phyloP scores from a whole-genome alignment of 805 yeast genomes.

The Candida silvatica region DNA sequence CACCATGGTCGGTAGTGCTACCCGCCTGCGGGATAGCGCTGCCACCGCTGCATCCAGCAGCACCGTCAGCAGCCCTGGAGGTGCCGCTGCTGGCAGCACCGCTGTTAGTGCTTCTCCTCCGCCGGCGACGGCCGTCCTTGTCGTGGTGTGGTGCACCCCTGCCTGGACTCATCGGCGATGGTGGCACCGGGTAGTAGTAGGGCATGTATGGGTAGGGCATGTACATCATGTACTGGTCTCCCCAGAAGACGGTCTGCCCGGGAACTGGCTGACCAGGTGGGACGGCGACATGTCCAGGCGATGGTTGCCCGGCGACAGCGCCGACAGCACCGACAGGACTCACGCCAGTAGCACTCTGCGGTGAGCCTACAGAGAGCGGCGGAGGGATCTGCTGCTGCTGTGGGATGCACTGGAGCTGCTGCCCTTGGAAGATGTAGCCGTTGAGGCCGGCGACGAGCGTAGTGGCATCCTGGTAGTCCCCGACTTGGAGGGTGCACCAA shows the following conservation, averaged over 20 bases:
- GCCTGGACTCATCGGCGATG: background rate
- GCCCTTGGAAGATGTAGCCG: constrained; percentile 13
- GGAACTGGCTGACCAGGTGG: too few relatives aligned
- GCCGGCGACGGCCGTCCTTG: too few relatives aligned
- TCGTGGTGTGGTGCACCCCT: too few relatives aligned
- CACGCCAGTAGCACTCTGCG: too few relatives aligned
- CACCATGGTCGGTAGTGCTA: background rate
- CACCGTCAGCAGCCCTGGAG: background rate
- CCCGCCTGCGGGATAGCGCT: background rate
- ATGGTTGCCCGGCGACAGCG: too few relatives aligned
- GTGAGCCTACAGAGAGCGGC: too few relatives aligned
- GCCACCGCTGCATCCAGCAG: too few relatives aligned
- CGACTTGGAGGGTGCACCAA: constrained; percentile 12
- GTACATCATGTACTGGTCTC: background rate
- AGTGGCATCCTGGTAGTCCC: constrained; percentile 6
- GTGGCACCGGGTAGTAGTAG: background rate
- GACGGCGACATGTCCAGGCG: too few relatives aligned
- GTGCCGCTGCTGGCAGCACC: too few relatives aligned
- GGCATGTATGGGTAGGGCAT: background rate
- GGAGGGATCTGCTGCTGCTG: background rate
- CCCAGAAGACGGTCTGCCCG: background rate
- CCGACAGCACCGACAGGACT: too few relatives aligned
- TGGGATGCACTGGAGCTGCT: constrained; percentile 9
- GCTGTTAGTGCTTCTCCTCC: too few relatives aligned
- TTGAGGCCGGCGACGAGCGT: constrained; percentile 10